Percentiles rank a stretch among this genome's conserved stretches.
Conservation (phyloP, 192 early-diverging fungal genomes). For the Backusella mclennaniae region DNA sequence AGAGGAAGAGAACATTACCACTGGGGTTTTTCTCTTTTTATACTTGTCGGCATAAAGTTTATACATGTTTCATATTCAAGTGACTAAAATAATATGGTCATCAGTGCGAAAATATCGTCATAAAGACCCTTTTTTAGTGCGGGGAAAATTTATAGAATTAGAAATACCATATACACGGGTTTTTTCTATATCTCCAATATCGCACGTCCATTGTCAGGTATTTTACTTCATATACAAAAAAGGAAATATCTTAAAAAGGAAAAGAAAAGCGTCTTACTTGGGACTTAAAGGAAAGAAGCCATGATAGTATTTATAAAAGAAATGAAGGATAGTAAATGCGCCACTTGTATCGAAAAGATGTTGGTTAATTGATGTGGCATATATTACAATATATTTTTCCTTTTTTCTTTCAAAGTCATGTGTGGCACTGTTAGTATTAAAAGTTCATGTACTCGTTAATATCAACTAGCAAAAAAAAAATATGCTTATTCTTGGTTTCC, state of each 20-base stretch:
- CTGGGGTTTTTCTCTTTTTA: background rate
- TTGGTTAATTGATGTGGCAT: slow-evolving; percentile 4
- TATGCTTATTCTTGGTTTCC: background rate
- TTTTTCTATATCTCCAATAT: background rate
- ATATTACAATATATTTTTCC: background rate
- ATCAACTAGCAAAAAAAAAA: background rate
- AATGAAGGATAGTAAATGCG: background rate
- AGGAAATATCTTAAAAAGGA: background rate
- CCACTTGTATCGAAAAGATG: background rate
- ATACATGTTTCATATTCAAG: background rate
- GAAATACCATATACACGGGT: background rate
- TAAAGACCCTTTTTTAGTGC: background rate
- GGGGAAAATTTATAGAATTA: background rate
- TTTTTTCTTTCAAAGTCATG: background rate
- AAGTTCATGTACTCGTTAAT: background rate
- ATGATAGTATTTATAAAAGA: background rate
- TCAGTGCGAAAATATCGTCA: background rate
- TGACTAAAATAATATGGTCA: background rate
- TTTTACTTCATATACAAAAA: background rate
- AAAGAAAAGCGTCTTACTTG: background rate
- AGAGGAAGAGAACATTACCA: background rate
- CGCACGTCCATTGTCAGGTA: background rate
- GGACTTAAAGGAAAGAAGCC: background rate
- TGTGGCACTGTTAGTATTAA: background rate
- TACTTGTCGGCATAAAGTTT: background rate